Conservation (phyloP, 352 stramenopile genomes). For the Pythium diclinum region DNA sequence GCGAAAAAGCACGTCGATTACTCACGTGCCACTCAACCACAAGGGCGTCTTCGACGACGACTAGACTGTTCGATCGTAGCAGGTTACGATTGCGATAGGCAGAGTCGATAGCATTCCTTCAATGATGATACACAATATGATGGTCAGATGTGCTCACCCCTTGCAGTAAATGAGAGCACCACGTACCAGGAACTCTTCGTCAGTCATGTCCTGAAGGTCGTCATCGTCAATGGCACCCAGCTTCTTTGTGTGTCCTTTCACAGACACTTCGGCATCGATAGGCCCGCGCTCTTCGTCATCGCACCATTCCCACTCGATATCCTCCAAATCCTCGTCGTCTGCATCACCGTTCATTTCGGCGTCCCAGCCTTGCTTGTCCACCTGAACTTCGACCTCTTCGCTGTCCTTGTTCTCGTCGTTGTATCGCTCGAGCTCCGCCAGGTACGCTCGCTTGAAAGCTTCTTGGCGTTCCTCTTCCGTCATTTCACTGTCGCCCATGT, state of each 20-base stretch:
- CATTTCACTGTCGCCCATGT: constrained; percentile 63
- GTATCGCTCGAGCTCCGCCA: constrained; percentile 81
- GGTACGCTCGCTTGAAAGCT: constrained; percentile 78
- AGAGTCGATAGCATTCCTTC: constrained; percentile 75
- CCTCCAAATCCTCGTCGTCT: constrained; percentile 78
- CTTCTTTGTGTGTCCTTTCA: constrained; percentile 63
- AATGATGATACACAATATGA: constrained; percentile 1
- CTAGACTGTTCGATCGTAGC: constrained; percentile 1
- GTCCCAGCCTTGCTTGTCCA: constrained; percentile 83
- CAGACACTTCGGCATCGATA: constrained; percentile 53
- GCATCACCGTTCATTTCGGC: constrained; percentile 68
- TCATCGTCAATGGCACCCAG: constrained; percentile 72
- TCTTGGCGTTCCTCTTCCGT: constrained; percentile 81
- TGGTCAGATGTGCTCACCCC: not conserved
- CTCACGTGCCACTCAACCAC: constrained; percentile 45
- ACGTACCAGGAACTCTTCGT: constrained; percentile 83
- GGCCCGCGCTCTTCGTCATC: constrained; percentile 47
- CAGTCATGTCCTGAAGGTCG: constrained; percentile 79
- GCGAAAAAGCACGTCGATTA: constrained; percentile 59
- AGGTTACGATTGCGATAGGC: constrained; percentile 28
- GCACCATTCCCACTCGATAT: constrained; percentile 86
- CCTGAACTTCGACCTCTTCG: constrained; percentile 75
- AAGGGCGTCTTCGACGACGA: constrained; percentile 67
- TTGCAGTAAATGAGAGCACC: not conserved
- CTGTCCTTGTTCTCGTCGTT: constrained; percentile 79